phyloP scores from a whole-genome alignment of 1,139 yeast genomes.

The Diutina catenulata region DNA sequence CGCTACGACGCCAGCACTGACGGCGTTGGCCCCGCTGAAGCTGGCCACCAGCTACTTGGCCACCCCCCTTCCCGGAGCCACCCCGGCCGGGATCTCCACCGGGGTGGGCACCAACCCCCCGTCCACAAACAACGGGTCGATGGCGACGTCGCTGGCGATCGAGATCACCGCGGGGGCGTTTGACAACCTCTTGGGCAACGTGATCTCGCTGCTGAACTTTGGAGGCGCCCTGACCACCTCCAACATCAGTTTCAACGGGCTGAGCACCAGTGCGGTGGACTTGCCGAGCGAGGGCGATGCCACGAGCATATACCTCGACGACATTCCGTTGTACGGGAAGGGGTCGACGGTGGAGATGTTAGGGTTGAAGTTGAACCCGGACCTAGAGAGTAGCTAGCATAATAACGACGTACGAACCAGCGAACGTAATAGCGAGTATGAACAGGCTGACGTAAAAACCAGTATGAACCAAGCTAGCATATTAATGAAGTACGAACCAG shows the following conservation, averaged over 20 bases:
- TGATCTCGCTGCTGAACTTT: slow-evolving; percentile 9
- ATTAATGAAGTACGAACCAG: no score
- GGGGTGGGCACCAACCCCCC: slow-evolving; percentile 3
- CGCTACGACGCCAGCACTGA: background rate
- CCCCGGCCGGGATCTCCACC: background rate
- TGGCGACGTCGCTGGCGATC: slow-evolving; percentile 6
- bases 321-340: slow-evolving; percentile 28
- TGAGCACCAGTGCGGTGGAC: background rate
- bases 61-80: background rate
- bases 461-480: no score
- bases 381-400: no score
- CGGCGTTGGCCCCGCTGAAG: background rate
- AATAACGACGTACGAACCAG: no score
- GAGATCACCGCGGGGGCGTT: slow-evolving; percentile 21
- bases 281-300: slow-evolving; percentile 11
- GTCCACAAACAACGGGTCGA: background rate
- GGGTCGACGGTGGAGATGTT: slow-evolving; percentile 29
- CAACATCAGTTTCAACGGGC: background rate
- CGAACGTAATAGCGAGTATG: no score
- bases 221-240: background rate
- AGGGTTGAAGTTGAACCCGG: slow-evolving; percentile 18
- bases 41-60: background rate
- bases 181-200: slow-evolving; percentile 20
- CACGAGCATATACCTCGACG: slow-evolving; percentile 23
- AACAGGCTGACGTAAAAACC: no score